A percentile compares a stretch with the other conserved stretches of the same genome.
phyloP scores from a whole-genome alignment of 345 rosid species.

The Sapria himalayana region DNA sequence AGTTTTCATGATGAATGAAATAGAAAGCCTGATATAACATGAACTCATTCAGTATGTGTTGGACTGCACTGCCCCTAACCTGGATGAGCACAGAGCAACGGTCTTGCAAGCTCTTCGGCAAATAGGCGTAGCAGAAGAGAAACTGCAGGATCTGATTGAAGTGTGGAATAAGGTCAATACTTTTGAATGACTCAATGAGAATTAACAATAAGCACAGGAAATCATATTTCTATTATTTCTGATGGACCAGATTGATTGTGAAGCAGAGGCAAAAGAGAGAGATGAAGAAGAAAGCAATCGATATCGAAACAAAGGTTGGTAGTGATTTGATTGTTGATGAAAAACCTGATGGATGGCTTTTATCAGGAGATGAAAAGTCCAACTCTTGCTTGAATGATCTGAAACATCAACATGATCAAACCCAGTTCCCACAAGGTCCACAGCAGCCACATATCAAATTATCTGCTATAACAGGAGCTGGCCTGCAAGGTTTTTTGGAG shows the following conservation, averaged over 20 bases:
- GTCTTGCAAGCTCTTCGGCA: constrained; percentile 71
- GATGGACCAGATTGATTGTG: constrained; percentile 44
- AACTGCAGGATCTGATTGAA: constrained; percentile 67
- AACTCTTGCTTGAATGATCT: no score
- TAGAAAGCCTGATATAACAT: no score
- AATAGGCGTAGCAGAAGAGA: constrained; percentile 79
- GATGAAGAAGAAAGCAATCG: no score
- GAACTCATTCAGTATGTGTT: constrained; percentile 61
- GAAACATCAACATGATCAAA: no score
- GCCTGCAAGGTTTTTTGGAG: constrained; percentile 48
- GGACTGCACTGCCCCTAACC: constrained; percentile 79
- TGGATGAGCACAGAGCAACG: constrained; percentile 71
- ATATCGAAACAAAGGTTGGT: no score
- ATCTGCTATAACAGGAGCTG: constrained; percentile 58
- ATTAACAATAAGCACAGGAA: neutral
- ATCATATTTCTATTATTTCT: neutral
- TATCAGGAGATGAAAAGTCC: constrained; percentile 21
- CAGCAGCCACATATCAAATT: constrained; percentile 33
- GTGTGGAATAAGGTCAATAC: constrained; percentile 73
- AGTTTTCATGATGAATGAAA: no score
- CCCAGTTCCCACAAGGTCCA: no score
- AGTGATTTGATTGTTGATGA: no score
- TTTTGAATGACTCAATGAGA: neutral
- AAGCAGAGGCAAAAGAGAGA: constrained; percentile 24
- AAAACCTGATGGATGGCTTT: constrained; percentile 28